Evolutionary conservation across 116 monocot genomes (phyloP), one percentile per base, ranked within the genome.

Genomic region (Phalaenopsis hybrid): DNA sequence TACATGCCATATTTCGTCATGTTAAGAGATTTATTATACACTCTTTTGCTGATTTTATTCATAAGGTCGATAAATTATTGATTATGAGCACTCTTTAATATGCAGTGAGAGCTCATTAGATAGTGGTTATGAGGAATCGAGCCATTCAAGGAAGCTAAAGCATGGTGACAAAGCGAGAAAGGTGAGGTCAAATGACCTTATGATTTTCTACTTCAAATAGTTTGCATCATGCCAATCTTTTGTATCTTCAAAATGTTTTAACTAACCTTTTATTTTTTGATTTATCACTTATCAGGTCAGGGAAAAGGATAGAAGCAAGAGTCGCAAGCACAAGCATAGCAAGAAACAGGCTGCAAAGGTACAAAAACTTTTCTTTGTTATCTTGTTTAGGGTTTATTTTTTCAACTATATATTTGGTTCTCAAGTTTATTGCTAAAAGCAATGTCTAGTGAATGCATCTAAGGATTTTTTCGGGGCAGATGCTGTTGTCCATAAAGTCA

Each of bases 271-370:
- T 50, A 37, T 33, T 2, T 82, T 15, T 44, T 77, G 20, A 82
- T 50, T 48, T 7, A 50, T 76, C n/a, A 74, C 25, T 51, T 49
- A 18, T 63, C 44, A 95, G 91, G 61, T 78, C 45, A 91, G 88
- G 81, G 89, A 85, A 25, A 91, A 82, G 85, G 92, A 91, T 6
- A 84, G 75, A 78, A 88, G 81, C 70, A 91, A 81, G 76, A 83
- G 78, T 55, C 83, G 51, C 78, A 85, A 82, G 31, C 86, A 80
- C 34, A 95, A 88, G 79, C 86, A 67, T 57, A 81, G 80, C 78
- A 92, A 92, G 68, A 48, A 76, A 44, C 86, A 69, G 21, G 44
- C 70, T 79, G 93, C 91, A 82, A 91, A 93, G 91, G 95, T 95
- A 88, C 57, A 87, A 48, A 74, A 58, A 78, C 44, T 63, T 79